Evolutionary conservation across 257 asterid species (phyloP).

Genomic region (Salvia splendens): DNA sequence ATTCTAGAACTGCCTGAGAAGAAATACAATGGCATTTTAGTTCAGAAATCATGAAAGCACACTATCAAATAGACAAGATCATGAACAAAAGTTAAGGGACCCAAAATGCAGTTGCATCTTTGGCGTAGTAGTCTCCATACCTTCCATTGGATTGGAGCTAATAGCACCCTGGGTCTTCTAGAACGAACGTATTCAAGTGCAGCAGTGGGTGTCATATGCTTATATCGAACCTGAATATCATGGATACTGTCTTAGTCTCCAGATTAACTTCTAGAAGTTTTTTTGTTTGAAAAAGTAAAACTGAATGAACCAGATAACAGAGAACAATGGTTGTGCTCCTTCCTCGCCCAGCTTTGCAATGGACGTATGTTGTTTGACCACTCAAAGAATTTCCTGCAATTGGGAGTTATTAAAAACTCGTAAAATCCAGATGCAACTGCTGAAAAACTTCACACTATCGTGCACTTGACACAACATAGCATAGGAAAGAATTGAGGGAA

Average conservation of each 20-base stretch:
- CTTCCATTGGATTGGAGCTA: slow-evolving; percentile 95
- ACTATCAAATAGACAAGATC: not conserved
- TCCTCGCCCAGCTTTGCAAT: slow-evolving; percentile 97
- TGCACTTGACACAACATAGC: not conserved
- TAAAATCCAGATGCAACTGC: slow-evolving; percentile 13
- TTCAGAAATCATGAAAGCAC: not conserved
- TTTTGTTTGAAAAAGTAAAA: not conserved
- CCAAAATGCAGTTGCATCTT: not conserved
- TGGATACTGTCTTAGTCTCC: slow-evolving; percentile 8
- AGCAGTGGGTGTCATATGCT: slow-evolving; percentile 75
- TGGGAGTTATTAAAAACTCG: slow-evolving; percentile 16
- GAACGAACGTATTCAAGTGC: slow-evolving; percentile 88
- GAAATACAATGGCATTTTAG: slow-evolving; percentile 2
- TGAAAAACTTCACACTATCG: not conserved
- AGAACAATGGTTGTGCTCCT: slow-evolving; percentile 94
- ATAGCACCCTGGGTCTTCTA: slow-evolving; percentile 75
- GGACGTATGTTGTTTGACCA: slow-evolving; percentile 80
- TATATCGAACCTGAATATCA: slow-evolving; percentile 70
- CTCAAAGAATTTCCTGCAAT: slow-evolving; percentile 58
- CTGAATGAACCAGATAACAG: slow-evolving; percentile 67
- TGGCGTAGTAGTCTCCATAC: slow-evolving; percentile 35
- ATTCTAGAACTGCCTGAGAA: slow-evolving; percentile 86
- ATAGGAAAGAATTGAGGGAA: not conserved
- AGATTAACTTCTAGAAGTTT: not conserved
- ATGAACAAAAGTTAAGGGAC: not conserved